A percentile compares a stretch with the other conserved stretches of the same genome.
Evolutionary conservation across 2,329 filamentous ascomycete genomes (phyloP).

Genomic region (Chaetomiaceae sp.): DNA sequence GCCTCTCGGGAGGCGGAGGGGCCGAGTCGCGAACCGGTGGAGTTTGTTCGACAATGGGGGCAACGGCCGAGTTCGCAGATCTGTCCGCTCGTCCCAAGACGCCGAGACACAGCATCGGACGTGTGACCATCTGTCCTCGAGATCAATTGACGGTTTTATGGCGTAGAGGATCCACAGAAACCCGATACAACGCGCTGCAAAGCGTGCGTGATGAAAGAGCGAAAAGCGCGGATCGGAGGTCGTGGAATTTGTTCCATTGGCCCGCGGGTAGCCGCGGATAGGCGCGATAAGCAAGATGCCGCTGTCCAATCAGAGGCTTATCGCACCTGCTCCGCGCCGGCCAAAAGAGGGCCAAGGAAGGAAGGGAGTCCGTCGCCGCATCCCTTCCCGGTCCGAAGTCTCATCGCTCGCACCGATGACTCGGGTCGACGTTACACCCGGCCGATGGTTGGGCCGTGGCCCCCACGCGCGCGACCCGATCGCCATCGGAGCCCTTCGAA

Average conservation of each 20-base stretch:
- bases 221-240: slow-evolving; percentile 15
- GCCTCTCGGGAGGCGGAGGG: neutral
- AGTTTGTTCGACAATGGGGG: neutral
- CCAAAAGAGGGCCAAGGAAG: neutral
- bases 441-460: neutral
- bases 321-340: neutral
- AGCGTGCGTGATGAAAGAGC: slow-evolving; percentile 11
- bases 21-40: slow-evolving; percentile 14
- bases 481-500: no score
- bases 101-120: neutral
- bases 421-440: neutral
- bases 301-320: slow-evolving; percentile 15
- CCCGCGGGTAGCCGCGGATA: slow-evolving; percentile 29
- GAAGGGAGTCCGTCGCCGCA: no score
- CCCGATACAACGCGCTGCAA: slow-evolving; percentile 22
- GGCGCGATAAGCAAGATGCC: slow-evolving; percentile 17
- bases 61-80: slow-evolving; percentile 1
- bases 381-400: neutral
- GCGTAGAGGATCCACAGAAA: slow-evolving; percentile 8
- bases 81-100: neutral
- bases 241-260: slow-evolving; percentile 18
- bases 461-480: slow-evolving; percentile 11
- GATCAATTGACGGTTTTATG: slow-evolving; percentile 15
- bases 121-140: slow-evolving; percentile 4
- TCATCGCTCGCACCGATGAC: slow-evolving; percentile 1